Base-by-base conservation (phyloP, 2,329 filamentous ascomycete genomes). In the Paramyrothecium sp. region DNA sequence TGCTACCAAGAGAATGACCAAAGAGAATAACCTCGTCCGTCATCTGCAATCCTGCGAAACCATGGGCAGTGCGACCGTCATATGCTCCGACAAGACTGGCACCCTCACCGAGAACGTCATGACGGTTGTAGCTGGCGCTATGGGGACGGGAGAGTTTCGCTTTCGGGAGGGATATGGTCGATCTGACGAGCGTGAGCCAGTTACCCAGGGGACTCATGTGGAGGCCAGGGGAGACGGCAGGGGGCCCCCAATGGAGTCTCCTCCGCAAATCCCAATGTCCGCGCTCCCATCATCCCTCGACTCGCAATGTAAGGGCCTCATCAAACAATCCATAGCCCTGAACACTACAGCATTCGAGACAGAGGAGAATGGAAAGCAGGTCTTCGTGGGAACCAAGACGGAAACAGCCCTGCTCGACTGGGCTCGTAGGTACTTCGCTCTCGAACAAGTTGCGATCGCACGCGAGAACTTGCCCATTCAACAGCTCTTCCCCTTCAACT, bases 61-160 rank as follows among this genome's bases (percentile, higher is more conserved):
- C 5, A 89, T 89, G 86, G 86, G 87, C 3, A 89, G 89, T 63
- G 84, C 84, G 1, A 87, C 84, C 2, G 88, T 88, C 0, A 88
- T 93, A 51, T 93, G 90, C 72, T 92, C 89, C 2, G 90, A 91
- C 54, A 71, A 71, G 58, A 71, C 69, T 0, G 70, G 70, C 3
- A 71, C 69, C 13, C 54, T 72, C 21, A 21, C 44, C 10, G 51
- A 65, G 63, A 71, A 68, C 56, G 64, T 63, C 41, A 71, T 68
- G 67, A 67, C 60, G 1, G 64, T 69, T 2, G 60, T 65, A 16
- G 58, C 60, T 3, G 66, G 62, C 16, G 53, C 51, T 11, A 63
- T 65, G 53, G 63, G 65, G 5, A 44, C 19, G 58, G 61, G 21
- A 60, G 51, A 23, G 69, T 69, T 46, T 57, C 58, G 10, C 55